Percentiles rank a stretch among this genome's conserved stretches.
Evolutionary conservation across 2,329 filamentous ascomycete genomes (phyloP).

Genomic region (Diaporthe citri): DNA sequence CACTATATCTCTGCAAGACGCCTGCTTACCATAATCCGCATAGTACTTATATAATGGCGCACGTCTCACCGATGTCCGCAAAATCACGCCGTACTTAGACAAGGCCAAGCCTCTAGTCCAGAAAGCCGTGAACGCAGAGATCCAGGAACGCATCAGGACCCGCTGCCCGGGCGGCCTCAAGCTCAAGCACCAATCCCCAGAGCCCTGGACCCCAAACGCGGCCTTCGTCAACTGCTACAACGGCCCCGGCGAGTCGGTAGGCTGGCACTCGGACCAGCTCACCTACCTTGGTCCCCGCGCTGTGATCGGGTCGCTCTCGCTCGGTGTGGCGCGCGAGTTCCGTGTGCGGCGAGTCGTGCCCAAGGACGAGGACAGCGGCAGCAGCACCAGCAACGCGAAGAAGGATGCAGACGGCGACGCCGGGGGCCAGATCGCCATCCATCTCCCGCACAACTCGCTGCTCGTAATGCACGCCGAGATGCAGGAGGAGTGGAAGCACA

Average conservation of each 20-base stretch:
- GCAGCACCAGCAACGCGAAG: slow-evolving; percentile 47
- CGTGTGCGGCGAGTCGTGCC: slow-evolving; percentile 80
- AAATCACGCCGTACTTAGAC: slow-evolving; percentile 80
- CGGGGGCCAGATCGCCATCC: slow-evolving; percentile 90
- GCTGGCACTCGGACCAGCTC: slow-evolving; percentile 92
- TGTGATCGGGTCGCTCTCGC: slow-evolving; percentile 88
- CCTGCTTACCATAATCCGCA: not conserved
- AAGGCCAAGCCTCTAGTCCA: slow-evolving; percentile 78
- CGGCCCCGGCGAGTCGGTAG: slow-evolving; percentile 84
- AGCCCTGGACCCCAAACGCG: slow-evolving; percentile 85
- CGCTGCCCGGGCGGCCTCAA: slow-evolving; percentile 79
- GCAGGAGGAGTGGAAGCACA: slow-evolving; percentile 98
- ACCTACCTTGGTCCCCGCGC: slow-evolving; percentile 92
- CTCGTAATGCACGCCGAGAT: slow-evolving; percentile 98
- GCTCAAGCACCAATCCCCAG: slow-evolving; percentile 80
- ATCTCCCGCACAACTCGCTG: slow-evolving; percentile 93
- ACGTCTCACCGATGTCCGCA: slow-evolving; percentile 79
- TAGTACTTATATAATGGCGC: slow-evolving; percentile 86
- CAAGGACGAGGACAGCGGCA: slow-evolving; percentile 68
- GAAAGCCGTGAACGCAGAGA: slow-evolving; percentile 80
- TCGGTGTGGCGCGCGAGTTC: slow-evolving; percentile 95
- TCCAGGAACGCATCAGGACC: slow-evolving; percentile 76
- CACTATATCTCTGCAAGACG: too few relatives aligned
- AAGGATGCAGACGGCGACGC: slow-evolving; percentile 60
- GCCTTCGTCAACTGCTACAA: slow-evolving; percentile 96